phyloP scores from a whole-genome alignment of 2,329 filamentous ascomycete genomes.

The Magnaporthiopsis incrustans region DNA sequence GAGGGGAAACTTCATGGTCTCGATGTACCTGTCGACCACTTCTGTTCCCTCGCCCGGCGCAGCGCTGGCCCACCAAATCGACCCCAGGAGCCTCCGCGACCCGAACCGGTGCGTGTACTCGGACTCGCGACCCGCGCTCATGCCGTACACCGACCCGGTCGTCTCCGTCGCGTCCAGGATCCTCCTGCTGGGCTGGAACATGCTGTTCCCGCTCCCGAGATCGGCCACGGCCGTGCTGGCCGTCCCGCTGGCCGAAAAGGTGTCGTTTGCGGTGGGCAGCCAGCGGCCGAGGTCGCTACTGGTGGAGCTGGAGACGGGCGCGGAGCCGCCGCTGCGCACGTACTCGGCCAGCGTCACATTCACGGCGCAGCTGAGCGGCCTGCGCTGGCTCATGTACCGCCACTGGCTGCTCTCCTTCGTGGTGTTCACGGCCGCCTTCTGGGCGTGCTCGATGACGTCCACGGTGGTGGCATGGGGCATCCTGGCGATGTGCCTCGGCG shows the following conservation, averaged over 20 bases:
- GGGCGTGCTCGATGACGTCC: constrained; percentile 64
- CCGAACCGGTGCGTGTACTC: constrained; percentile 36
- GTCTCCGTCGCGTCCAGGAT: constrained; percentile 54
- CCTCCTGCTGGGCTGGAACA: constrained; percentile 58
- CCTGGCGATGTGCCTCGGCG: constrained; percentile 26
- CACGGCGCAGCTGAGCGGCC: constrained; percentile 64
- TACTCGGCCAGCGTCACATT: constrained; percentile 64
- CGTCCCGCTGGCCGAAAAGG: constrained; percentile 65
- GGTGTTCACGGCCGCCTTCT: constrained; percentile 64
- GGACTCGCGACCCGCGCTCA: constrained; percentile 65
- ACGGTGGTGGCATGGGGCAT: constrained; percentile 57
- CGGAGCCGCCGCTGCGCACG: constrained; percentile 56
- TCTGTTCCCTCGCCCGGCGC: constrained; percentile 10
- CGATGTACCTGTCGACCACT: constrained; percentile 58
- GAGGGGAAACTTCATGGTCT: constrained; percentile 91
- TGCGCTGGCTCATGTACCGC: constrained; percentile 82
- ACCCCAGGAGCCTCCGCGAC: constrained; percentile 25
- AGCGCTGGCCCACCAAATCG: constrained; percentile 22
- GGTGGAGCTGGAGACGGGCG: constrained; percentile 56
- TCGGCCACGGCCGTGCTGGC: constrained; percentile 55
- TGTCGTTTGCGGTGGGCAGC: constrained; percentile 47
- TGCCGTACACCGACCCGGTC: constrained; percentile 70
- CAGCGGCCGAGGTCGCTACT: constrained; percentile 37
- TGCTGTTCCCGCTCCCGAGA: constrained; percentile 51
- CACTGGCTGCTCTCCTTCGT: constrained; percentile 64